These are phyloP conservation scores for Royoungia palumana DNA, from an alignment of 768 basidiomycete genomes.

Conservation along the genomic window DNA sequence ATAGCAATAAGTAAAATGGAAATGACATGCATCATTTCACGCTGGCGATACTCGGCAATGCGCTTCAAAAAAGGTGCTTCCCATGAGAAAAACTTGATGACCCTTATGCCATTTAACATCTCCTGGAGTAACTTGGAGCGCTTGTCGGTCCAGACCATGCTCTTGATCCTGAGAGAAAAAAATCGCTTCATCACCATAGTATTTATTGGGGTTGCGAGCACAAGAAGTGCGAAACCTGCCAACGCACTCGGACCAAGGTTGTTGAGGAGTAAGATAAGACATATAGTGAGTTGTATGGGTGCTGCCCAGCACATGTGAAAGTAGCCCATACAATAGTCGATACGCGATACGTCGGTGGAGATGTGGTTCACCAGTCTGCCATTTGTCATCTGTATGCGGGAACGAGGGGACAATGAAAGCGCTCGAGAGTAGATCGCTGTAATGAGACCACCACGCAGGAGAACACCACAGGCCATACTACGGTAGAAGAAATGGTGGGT, in stretches of 20 bases:
- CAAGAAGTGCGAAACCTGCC: slow-evolving; percentile 58
- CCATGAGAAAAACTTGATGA: slow-evolving; percentile 94
- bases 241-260: slow-evolving; percentile 65
- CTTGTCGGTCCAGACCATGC: slow-evolving; percentile 89
- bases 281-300: slow-evolving; percentile 74
- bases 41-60: slow-evolving; percentile 63
- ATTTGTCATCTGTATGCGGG: slow-evolving; percentile 77
- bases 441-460: slow-evolving; percentile 81
- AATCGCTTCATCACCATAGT: slow-evolving; percentile 69
- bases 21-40: slow-evolving; percentile 58
- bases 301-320: slow-evolving; percentile 81
- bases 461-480: slow-evolving; percentile 67
- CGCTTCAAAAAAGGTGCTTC: slow-evolving; percentile 76
- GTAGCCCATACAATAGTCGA: slow-evolving; percentile 84
- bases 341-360: slow-evolving; percentile 85
- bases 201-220: slow-evolving; percentile 73
- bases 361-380: slow-evolving; percentile 93
- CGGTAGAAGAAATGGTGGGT: slow-evolving; percentile 86
- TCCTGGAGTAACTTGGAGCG: slow-evolving; percentile 89
- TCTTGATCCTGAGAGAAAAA: slow-evolving; percentile 55
- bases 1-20: slow-evolving; percentile 4
- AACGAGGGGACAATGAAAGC: slow-evolving; percentile 71
- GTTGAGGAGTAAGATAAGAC: slow-evolving; percentile 67
- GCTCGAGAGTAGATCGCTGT: slow-evolving; percentile 81
- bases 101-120: slow-evolving; percentile 82